Base-by-base conservation (phyloP, 495 filamentous ascomycete genomes). In the Podospora appendiculata region DNA sequence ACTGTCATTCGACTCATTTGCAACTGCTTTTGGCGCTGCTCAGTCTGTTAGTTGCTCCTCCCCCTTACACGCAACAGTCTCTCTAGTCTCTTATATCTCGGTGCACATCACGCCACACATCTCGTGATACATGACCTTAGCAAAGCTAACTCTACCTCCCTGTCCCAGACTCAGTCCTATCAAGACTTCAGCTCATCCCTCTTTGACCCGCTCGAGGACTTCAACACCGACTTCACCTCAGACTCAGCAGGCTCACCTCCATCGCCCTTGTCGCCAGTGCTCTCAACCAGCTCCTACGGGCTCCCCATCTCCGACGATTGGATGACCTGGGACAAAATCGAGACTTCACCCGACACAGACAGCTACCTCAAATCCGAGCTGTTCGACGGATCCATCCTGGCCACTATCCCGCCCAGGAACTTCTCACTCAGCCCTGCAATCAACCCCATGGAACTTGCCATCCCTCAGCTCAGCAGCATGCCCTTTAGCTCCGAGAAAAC, bases 401-500 rank as follows among this genome's bases (percentile, higher is more conserved):
- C 48, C 14, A 13, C 51, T 32, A 43, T 51, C 38, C 48, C 53
- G 5, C 9, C 52, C 3, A 47, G 47, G 4, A 50, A 54, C 25
- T 18, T 38, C 10, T 40, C 52, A 16, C 4, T 61, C 35, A 66
- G 57, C 53, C 61, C 65, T 7, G 63, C 59, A 10, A 55, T 68
- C 58, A 63, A 66, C 53, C 65, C 65, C 13, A 57, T 61, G 52
- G 58, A 60, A 11, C 63, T 68, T 14, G 35, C 58, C 41, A 45
- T 58, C 13, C 45, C 54, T 11, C 40, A 39, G 11, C n/a, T 25
- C 10, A 14, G 32, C 32, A 34, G 32, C 46, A 32, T 45, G 19
- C 11, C 19, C 16, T 43, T 40, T 13, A 38, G 25, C 32, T 35
- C 17, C 41, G 36, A n/a, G 9, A 2, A 25, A 25, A 25, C 25